Evolutionary conservation across 2,329 filamentous ascomycete species (phyloP).

Genomic region (Colletotrichum falcatum): DNA sequence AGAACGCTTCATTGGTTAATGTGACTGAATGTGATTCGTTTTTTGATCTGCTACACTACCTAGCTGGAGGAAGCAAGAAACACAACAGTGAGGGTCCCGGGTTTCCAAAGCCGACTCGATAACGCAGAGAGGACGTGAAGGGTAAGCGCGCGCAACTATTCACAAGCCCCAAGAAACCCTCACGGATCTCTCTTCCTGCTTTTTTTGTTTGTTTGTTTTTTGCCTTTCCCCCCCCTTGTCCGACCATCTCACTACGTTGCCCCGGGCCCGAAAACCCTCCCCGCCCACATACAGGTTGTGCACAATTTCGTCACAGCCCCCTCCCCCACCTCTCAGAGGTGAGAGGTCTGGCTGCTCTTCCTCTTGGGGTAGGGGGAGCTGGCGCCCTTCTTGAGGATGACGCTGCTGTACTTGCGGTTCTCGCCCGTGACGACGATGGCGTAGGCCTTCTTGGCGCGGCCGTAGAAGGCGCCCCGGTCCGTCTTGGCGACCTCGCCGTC

Average conservation of each 20-base stretch:
- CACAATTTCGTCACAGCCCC: not conserved
- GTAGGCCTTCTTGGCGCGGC: constrained; percentile 33
- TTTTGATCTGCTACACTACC: not conserved
- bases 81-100: not conserved
- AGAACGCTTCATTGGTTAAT: not conserved
- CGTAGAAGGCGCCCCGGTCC: constrained; percentile 29
- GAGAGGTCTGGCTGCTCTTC: not conserved
- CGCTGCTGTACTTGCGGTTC: constrained; percentile 36
- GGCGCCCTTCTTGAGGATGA: constrained; percentile 36
- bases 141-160: not conserved
- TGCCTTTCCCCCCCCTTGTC: not conserved
- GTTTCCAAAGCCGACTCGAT: not conserved
- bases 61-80: not conserved
- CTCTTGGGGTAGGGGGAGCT: not conserved
- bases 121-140: not conserved
- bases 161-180: not conserved
- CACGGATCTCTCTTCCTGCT: not conserved
- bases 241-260: not conserved
- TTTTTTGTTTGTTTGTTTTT: too few species aligned
- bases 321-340: too few species aligned
- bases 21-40: not conserved
- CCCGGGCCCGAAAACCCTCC: not conserved
- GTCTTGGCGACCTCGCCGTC: constrained; percentile 35
- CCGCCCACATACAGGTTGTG: not conserved
- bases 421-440: constrained; percentile 32